These are phyloP conservation scores for Globisporangium radiosum DNA, from an alignment of 352 stramenopile species.

Conservation along the genomic window DNA sequence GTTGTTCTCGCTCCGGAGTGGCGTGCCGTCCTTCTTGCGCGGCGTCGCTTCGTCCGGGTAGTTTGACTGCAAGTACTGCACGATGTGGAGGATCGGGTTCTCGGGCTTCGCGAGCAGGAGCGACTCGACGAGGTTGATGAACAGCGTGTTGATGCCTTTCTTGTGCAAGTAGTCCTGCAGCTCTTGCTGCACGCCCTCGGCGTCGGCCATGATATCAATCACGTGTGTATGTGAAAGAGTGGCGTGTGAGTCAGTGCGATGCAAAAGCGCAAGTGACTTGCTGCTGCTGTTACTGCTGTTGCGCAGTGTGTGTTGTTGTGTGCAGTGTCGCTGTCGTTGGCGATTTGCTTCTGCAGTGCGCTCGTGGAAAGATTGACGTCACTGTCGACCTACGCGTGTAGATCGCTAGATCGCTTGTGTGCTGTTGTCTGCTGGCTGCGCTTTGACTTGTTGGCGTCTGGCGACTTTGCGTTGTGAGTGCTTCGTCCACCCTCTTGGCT, in stretches of 20 bases:
- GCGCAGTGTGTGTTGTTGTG: background rate
- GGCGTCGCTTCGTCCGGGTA: conserved; percentile 76
- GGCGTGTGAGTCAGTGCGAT: background rate
- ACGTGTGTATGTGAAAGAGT: background rate
- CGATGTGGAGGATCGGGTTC: conserved; percentile 85
- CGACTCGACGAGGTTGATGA: conserved; percentile 90
- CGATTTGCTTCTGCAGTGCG: too few species aligned
- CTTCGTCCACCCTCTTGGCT: too few species aligned
- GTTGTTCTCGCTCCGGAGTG: conserved; percentile 34
- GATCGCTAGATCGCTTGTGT: too few species aligned
- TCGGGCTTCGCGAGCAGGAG: conserved; percentile 86
- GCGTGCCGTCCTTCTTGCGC: conserved; percentile 24
- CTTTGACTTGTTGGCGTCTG: too few species aligned
- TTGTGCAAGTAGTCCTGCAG: conserved; percentile 89
- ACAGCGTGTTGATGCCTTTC: conserved; percentile 90
- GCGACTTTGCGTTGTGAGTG: too few species aligned
- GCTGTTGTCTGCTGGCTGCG: too few species aligned
- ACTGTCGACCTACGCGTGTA: too few species aligned
- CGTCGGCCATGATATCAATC: conserved; percentile 54
- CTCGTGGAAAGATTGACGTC: too few species aligned
- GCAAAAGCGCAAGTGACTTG: background rate
- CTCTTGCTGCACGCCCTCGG: conserved; percentile 85
- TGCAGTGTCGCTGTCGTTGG: background rate
- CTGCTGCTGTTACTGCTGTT: background rate
- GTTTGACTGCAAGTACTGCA: conserved; percentile 86